These are phyloP conservation scores for Puccinia novopanici DNA, from an alignment of 1,284 basidiomycete genomes.

Conservation along the genomic window DNA sequence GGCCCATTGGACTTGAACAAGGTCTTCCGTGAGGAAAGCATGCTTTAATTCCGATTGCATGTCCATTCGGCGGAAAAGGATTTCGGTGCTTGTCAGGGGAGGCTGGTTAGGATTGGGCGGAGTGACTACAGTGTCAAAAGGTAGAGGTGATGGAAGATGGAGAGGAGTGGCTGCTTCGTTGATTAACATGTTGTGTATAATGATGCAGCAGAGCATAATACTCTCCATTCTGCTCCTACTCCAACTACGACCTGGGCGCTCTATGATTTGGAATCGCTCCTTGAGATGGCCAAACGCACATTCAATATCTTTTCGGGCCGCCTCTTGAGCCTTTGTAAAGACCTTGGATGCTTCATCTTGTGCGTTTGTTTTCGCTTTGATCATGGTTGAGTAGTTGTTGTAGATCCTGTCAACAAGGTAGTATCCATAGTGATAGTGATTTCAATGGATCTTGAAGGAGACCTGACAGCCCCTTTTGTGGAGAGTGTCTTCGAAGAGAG, in stretches of 20 bases:
- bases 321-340: slow-evolving; percentile 15
- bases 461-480: not conserved
- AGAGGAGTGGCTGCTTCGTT: too few species aligned
- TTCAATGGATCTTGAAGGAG: not conserved
- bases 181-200: slow-evolving; percentile 4
- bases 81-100: too few species aligned
- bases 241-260: not conserved
- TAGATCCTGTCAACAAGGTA: slow-evolving; percentile 21
- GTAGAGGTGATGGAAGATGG: not conserved
- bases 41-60: slow-evolving; percentile 2
- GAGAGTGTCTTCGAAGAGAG: slow-evolving; percentile 19
- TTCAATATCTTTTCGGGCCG: slow-evolving; percentile 11
- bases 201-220: too few species aligned
- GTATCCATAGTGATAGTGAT: slow-evolving; percentile 27
- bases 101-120: not conserved
- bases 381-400: not conserved
- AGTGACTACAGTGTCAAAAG: not conserved
- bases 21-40: not conserved
- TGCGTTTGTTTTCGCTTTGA: not conserved
- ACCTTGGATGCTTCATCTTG: not conserved
- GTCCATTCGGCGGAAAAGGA: slow-evolving; percentile 8
- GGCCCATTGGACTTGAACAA: not conserved
- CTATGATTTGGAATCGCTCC: slow-evolving; percentile 1
- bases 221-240: not conserved
- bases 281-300: slow-evolving; percentile 15